Conservation (phyloP, 306 rosid genomes). For the Sicyos edulis region DNA sequence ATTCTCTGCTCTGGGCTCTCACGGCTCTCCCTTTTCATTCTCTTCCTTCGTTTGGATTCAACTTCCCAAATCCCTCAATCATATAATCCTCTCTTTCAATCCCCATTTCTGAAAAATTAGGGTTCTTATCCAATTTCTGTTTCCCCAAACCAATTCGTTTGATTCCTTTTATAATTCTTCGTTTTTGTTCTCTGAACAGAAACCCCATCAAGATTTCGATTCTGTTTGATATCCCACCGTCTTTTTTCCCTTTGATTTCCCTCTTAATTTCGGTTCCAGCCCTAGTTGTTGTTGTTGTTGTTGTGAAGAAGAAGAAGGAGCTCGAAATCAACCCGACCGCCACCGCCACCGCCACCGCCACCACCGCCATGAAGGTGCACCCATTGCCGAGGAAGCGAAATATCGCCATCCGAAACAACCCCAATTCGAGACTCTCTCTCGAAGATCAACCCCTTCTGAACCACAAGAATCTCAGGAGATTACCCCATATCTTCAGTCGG, state of each 20-base stretch:
- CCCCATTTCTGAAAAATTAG: neutral
- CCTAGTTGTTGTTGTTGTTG: conserved; percentile 1
- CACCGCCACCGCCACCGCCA: too few relatives aligned
- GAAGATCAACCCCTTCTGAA: conserved; percentile 46
- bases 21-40: neutral
- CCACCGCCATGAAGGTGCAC: conserved; percentile 73
- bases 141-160: neutral
- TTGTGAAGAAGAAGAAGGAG: neutral
- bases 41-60: neutral
- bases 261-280: conserved; percentile 21
- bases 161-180: conserved; percentile 52
- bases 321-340: conserved; percentile 11
- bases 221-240: conserved; percentile 27
- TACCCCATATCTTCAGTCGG: conserved; percentile 87
- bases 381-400: conserved; percentile 83
- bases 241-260: conserved; percentile 25
- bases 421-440: conserved; percentile 29
- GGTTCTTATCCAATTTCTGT: neutral
- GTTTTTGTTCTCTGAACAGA: conserved; percentile 19
- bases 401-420: conserved; percentile 64
- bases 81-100: neutral
- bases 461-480: conserved; percentile 76
- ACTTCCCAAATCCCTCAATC: neutral
- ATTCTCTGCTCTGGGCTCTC: conserved; percentile 8
- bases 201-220: conserved; percentile 31